Base-by-base conservation (phyloP, 208 protist species). In the Leishmania gerbilli region DNA sequence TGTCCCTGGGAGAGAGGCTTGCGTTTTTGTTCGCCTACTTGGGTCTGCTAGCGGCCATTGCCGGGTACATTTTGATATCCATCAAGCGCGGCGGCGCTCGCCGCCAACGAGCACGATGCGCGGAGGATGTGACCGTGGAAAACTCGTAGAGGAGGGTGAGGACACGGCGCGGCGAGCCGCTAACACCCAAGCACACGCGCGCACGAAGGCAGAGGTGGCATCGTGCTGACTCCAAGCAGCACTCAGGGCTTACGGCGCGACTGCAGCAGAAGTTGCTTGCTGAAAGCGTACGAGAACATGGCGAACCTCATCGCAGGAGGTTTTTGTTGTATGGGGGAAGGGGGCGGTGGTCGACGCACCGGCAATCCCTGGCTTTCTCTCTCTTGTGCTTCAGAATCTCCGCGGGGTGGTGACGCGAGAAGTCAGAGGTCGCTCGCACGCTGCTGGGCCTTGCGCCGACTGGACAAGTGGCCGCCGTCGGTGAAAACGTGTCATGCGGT, bases 21-120 rank as follows among this genome's bases (percentile, higher is more conserved):
- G 17, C 56, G 27, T 77, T 88, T 15, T 65, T 92, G 21, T n/a
- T 88, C 11, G 17, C 80, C 34, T 93, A 93, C 86, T 67, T 91
- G 7, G 85, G 40, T 2, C 51, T 90, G n/a, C 76, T 93, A 1
- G 79, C 74, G 3, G 69, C 21, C n/a, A 90, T 93, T 37, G 85
- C 40, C 0, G 83, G 27, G 7, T 82, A 80, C 79, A 85, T 93
- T 34, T 56, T 80, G 6, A 80, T 83, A 37, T 84, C 87, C 27
- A 81, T 89, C 62, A n/a, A 67, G 13, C 76, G 76, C 21, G 71
- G 85, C 47, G 51, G 83, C 42, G 40, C 42, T 15, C 79, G 83
- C 31, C 78, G 62, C 19, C 58, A 19, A 31, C 55, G 19, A 49
- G 71, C 67, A 3, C n/a, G n/a, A 1, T 62, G 55, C n/a, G 84